Base-by-base conservation (phyloP, 495 filamentous ascomycete species). In the Daldinia concentrica region DNA sequence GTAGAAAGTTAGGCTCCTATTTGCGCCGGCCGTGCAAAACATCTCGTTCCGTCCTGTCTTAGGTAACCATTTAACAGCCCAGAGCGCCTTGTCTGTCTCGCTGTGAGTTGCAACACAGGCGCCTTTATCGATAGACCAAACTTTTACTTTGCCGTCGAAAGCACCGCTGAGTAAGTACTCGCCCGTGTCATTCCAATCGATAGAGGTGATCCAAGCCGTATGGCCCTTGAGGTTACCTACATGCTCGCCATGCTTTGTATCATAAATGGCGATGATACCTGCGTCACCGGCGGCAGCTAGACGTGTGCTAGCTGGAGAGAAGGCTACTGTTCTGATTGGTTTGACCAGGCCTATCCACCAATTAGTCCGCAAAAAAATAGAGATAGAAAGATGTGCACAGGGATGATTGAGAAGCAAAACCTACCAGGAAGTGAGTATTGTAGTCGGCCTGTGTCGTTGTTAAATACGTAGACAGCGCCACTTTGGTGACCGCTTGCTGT, bases 231-330 rank as follows among this genome's bases (percentile, higher is more conserved):
- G 82, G 74, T 93, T 97, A 48, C 89, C 92, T 4, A 98, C 90
- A 77, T 97, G 95, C 76, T 98, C 94, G 19, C 96, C 96, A 67
- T 95, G 92, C 36, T 87, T 84, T 50, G 95, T 92, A 77, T 98
- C 95, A 79, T 97, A 99, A 52, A 98, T 82, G 1, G 91, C 91
- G 72, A 99, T 97, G 52, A 97, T 85, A 55, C 89, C 90, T 2
- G 94, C 90, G 75, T 98, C 93, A 48, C 95, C 95, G 29, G 93
- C 92, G n/a, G 94, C 95, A 36, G 96, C 96, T 22, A 99, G 89
- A 9, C 94, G 85, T 70, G 87, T 94, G 66, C 90, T 89, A 24
- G 86, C 90, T 0, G 95, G 95, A 22, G 93, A 97, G 80, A 99
- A 98, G 2, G 91, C 85, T 30, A 98, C 89, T 7, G 89, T 80